A percentile compares a stretch with the other conserved stretches of the same genome.
These are phyloP conservation scores for Meira miltonrushii DNA, from an alignment of 1,284 basidiomycete species.

Conservation along the genomic window DNA sequence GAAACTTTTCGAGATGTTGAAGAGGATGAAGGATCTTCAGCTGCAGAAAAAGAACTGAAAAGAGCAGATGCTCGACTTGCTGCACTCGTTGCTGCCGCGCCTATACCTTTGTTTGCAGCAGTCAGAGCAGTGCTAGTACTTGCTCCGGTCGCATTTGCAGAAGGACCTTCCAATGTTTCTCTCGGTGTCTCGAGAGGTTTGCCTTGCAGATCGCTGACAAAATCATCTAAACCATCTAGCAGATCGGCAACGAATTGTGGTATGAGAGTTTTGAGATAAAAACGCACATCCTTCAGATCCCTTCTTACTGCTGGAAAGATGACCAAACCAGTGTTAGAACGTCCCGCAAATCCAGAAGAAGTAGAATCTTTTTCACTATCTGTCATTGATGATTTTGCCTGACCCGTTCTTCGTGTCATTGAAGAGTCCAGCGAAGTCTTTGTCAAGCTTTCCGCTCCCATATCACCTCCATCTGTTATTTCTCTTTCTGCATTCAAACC, in stretches of 20 bases:
- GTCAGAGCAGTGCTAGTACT: not conserved
- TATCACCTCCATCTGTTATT: not conserved
- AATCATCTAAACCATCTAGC: slow-evolving; percentile 38
- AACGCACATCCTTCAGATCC: slow-evolving; percentile 47
- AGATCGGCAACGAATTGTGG: slow-evolving; percentile 38
- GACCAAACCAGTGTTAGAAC: slow-evolving; percentile 35
- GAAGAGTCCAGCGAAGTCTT: not conserved
- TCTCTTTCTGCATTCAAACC: not conserved
- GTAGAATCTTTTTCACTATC: not conserved
- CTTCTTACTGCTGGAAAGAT: slow-evolving; percentile 47
- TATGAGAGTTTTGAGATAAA: slow-evolving; percentile 46
- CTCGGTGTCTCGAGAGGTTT: slow-evolving; percentile 46
- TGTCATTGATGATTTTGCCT: not conserved
- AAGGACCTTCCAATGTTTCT: slow-evolving; percentile 42
- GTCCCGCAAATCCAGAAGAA: slow-evolving; percentile 30
- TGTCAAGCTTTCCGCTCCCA: not conserved
- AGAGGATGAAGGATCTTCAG: slow-evolving; percentile 4
- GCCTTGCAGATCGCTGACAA: slow-evolving; percentile 38
- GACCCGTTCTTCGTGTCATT: not conserved
- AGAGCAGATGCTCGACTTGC: slow-evolving; percentile 31
- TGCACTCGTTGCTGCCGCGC: slow-evolving; percentile 14
- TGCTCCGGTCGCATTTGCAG: not conserved
- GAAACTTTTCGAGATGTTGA: not conserved
- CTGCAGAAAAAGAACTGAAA: slow-evolving; percentile 25
- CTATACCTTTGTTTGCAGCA: slow-evolving; percentile 15